Conservation (phyloP, 2,329 filamentous ascomycete genomes). For the Nemania sp. region DNA sequence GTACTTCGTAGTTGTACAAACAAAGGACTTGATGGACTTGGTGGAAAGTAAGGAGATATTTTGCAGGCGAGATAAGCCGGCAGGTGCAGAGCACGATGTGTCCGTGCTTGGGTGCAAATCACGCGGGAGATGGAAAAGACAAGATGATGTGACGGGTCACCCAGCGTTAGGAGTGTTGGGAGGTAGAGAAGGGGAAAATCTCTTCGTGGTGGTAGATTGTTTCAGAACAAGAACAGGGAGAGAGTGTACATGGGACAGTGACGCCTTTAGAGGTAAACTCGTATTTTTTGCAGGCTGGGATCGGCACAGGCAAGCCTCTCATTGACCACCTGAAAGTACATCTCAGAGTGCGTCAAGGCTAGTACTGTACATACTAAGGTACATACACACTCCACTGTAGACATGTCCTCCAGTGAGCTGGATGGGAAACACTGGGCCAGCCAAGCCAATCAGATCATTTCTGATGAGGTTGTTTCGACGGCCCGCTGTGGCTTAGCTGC, state of each 20-base stretch:
- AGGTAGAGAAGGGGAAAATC: constrained; percentile 29
- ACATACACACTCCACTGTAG: too few species aligned
- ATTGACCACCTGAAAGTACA: constrained; percentile 19
- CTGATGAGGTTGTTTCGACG: constrained; percentile 2
- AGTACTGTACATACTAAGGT: too few species aligned
- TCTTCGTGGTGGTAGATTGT: constrained; percentile 31
- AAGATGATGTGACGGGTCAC: constrained; percentile 33
- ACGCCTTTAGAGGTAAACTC: constrained; percentile 30
- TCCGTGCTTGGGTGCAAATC: too few species aligned
- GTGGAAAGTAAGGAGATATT: constrained; percentile 28
- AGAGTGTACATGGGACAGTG: constrained; percentile 30
- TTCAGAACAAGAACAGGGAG: constrained; percentile 31
- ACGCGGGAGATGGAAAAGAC: background rate
- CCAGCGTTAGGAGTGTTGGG: constrained; percentile 19
- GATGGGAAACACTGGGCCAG: constrained; percentile 7
- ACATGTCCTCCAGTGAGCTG: too few species aligned
- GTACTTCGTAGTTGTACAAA: constrained; percentile 32
- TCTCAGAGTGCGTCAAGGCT: background rate
- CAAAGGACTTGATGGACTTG: constrained; percentile 25
- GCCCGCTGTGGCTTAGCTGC: constrained; percentile 20
- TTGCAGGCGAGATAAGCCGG: constrained; percentile 26
- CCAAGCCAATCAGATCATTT: constrained; percentile 12
- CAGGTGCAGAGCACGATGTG: constrained; percentile 13
- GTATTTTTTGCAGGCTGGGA: constrained; percentile 35
- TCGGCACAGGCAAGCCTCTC: constrained; percentile 22